Evolutionary conservation across 169 alveolate genomes (phyloP).

Genomic region (Pseudocohnilembus persalinus): DNA sequence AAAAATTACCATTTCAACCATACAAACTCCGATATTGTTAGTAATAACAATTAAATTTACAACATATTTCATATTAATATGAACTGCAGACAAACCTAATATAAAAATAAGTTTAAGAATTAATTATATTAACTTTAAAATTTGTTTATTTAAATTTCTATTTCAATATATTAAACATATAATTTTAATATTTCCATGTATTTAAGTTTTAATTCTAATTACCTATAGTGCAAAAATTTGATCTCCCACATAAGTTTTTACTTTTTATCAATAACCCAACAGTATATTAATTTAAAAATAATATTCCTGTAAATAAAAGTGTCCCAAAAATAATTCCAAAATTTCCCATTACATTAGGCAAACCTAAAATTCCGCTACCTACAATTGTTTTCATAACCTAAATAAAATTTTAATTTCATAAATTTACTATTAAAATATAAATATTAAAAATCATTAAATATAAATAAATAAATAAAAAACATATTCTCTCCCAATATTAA

Average conservation of each 20-base stretch:
- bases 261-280: not conserved
- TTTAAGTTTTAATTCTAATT: no score
- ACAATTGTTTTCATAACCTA: not conserved
- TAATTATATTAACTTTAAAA: no score
- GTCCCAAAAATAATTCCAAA: not conserved
- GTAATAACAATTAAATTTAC: not conserved
- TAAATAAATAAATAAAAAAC: no score
- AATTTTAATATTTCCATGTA: no score
- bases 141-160: no score
- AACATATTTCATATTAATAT: not conserved
- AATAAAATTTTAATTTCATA: no score
- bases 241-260: not conserved
- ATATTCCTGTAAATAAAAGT: no score
- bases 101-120: no score
- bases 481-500: no score
- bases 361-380: not conserved
- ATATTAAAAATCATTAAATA: not conserved
- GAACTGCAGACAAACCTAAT: not conserved
- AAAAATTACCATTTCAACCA: not conserved
- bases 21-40: not conserved
- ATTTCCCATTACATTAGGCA: not conserved
- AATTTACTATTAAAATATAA: no score
- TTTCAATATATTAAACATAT: no score
- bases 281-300: not conserved
- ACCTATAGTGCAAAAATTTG: not conserved